These are phyloP conservation scores for Aaosphaeria arxii DNA, from an alignment of 2,329 filamentous ascomycete genomes.

Conservation along the genomic window DNA sequence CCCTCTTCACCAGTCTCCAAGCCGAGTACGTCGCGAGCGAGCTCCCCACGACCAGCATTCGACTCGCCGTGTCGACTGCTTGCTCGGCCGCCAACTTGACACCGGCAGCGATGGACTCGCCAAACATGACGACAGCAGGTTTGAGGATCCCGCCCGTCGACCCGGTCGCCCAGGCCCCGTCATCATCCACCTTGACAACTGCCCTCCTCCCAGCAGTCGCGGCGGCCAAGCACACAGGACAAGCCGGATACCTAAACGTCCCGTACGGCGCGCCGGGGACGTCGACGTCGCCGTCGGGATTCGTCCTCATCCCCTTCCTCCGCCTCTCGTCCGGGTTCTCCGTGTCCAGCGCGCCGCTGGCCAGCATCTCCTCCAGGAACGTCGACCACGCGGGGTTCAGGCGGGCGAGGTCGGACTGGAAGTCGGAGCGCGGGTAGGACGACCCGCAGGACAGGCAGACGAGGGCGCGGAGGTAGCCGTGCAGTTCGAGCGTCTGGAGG, in stretches of 20 bases:
- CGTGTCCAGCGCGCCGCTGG: slow-evolving; percentile 71
- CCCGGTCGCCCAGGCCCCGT: slow-evolving; percentile 77
- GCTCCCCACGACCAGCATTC: slow-evolving; percentile 78
- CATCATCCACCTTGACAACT: slow-evolving; percentile 68
- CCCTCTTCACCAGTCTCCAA: slow-evolving; percentile 82
- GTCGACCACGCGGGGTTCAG: slow-evolving; percentile 85
- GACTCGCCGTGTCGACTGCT: slow-evolving; percentile 70
- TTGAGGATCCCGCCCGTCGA: slow-evolving; percentile 70
- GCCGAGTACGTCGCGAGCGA: slow-evolving; percentile 94
- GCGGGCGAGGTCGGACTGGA: slow-evolving; percentile 71
- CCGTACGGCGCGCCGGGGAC: slow-evolving; percentile 82
- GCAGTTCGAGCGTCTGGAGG: slow-evolving; percentile 76
- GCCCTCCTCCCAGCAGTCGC: slow-evolving; percentile 40
- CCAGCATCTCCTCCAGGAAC: slow-evolving; percentile 70
- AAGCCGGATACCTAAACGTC: slow-evolving; percentile 87
- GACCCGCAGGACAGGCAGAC: slow-evolving; percentile 76
- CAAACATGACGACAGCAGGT: slow-evolving; percentile 94
- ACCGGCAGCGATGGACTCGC: slow-evolving; percentile 70
- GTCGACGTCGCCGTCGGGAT: slow-evolving; percentile 94
- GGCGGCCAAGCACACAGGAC: slow-evolving; percentile 70
- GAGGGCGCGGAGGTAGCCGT: slow-evolving; percentile 81
- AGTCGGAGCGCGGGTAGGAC: slow-evolving; percentile 67
- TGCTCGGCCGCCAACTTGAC: slow-evolving; percentile 76
- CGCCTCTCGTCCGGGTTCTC: slow-evolving; percentile 70
- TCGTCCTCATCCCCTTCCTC: slow-evolving; percentile 71